Evolutionary conservation across 2,329 filamentous ascomycete genomes (phyloP).

Genomic region (Aureobasidium musti): DNA sequence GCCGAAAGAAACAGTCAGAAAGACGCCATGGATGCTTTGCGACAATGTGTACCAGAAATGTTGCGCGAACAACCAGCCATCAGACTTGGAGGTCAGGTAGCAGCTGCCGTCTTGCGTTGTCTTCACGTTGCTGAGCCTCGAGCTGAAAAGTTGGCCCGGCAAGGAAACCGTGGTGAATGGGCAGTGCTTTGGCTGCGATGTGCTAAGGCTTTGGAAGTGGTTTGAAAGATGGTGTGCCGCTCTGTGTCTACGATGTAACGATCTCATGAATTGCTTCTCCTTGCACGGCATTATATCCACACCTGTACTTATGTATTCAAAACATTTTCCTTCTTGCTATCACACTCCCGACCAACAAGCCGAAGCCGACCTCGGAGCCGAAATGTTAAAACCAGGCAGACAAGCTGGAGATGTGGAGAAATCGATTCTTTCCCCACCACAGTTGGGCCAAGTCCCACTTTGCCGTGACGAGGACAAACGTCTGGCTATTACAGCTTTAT

Average conservation of each 20-base stretch:
- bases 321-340: neutral
- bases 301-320: neutral
- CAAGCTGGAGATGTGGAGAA: conserved; percentile 25
- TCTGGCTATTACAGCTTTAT: neutral
- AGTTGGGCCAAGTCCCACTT: conserved; percentile 17
- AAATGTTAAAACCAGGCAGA: neutral
- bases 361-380: neutral
- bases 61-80: conserved; percentile 56
- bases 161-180: conserved; percentile 27
- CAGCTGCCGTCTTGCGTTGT: conserved; percentile 56
- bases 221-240: neutral
- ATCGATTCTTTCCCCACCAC: conserved; percentile 25
- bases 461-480: conserved; percentile 4
- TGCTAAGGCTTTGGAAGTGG: conserved; percentile 5
- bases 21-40: conserved; percentile 54
- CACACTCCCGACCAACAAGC: conserved; percentile 3
- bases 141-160: conserved; percentile 43
- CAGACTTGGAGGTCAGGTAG: conserved; percentile 48
- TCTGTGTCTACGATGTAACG: neutral
- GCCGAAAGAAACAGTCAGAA: conserved; percentile 43
- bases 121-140: conserved; percentile 58
- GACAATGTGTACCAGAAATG: conserved; percentile 63
- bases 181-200: conserved; percentile 18
- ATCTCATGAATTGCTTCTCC: neutral
- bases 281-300: conserved; percentile 1